Evolutionary conservation across 352 stramenopile genomes (phyloP).

Genomic region (Globisporangium heterothallicum): DNA sequence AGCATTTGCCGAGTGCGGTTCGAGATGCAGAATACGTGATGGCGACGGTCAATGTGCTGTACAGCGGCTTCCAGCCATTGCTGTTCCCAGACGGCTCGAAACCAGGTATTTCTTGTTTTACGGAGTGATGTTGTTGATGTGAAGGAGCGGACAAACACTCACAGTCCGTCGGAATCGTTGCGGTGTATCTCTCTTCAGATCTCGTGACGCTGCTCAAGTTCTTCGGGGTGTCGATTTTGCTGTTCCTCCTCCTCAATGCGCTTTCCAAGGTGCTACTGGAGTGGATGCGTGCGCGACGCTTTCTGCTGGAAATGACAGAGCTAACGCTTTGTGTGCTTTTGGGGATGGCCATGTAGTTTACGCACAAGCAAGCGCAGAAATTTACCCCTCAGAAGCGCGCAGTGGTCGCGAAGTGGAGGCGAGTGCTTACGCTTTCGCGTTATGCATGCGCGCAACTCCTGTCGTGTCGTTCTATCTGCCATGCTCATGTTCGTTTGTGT

Average conservation of each 20-base stretch:
- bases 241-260: constrained; percentile 34
- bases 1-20: constrained; percentile 23
- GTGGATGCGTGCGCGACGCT: neutral
- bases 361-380: constrained; percentile 27
- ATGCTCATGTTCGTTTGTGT: constrained; percentile 1
- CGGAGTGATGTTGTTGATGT: neutral
- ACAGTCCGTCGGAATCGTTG: neutral
- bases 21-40: constrained; percentile 36
- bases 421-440: neutral
- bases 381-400: constrained; percentile 30
- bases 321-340: neutral
- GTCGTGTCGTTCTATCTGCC: neutral
- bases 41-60: constrained; percentile 26
- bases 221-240: constrained; percentile 25
- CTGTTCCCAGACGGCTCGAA: constrained; percentile 23
- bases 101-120: constrained; percentile 15
- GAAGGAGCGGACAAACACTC: constrained; percentile 2
- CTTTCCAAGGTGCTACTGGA: constrained; percentile 26
- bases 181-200: constrained; percentile 12
- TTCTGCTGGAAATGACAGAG: neutral
- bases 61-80: constrained; percentile 30
- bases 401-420: constrained; percentile 37
- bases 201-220: constrained; percentile 32
- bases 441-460: neutral
- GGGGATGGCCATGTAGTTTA: constrained; percentile 25